Evolutionary conservation across 75 land plant species (phyloP).

Genomic region (Adiantum capillusveneris): DNA sequence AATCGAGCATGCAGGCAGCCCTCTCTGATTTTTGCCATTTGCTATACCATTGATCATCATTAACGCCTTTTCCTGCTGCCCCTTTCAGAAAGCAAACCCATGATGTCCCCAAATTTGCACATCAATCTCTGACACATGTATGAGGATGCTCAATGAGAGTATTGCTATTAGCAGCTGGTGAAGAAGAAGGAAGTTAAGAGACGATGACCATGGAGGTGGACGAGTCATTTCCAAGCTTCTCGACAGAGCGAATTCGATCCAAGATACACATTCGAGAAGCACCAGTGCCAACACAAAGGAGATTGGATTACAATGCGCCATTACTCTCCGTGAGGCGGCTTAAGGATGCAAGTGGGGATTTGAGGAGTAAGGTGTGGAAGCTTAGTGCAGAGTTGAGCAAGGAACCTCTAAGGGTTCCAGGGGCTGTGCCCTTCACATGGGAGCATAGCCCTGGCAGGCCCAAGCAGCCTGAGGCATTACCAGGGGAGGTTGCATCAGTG

Average conservation of each 20-base stretch:
- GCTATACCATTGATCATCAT: too few relatives aligned
- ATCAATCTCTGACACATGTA: too few relatives aligned
- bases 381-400: conserved; percentile 40
- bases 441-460: conserved; percentile 69
- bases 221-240: not conserved
- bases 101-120: too few relatives aligned
- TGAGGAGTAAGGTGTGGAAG: conserved; percentile 1
- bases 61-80: too few relatives aligned
- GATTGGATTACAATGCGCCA: conserved; percentile 44
- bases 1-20: too few relatives aligned
- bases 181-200: not conserved
- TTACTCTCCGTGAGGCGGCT: conserved; percentile 42
- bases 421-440: conserved; percentile 73
- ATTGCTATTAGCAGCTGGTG: too few relatives aligned
- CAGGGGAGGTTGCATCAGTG: conserved; percentile 2
- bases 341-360: not conserved
- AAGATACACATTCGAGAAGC: not conserved
- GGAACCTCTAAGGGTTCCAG: conserved; percentile 54
- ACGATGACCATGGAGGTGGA: not conserved
- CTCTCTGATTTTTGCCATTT: too few relatives aligned
- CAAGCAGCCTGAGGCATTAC: conserved; percentile 12
- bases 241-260: not conserved
- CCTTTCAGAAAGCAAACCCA: too few relatives aligned
- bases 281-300: conserved; percentile 2
- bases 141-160: too few relatives aligned